These are phyloP conservation scores for Naganishia liquefaciens DNA, from an alignment of 1,284 basidiomycete genomes.

Conservation along the genomic window DNA sequence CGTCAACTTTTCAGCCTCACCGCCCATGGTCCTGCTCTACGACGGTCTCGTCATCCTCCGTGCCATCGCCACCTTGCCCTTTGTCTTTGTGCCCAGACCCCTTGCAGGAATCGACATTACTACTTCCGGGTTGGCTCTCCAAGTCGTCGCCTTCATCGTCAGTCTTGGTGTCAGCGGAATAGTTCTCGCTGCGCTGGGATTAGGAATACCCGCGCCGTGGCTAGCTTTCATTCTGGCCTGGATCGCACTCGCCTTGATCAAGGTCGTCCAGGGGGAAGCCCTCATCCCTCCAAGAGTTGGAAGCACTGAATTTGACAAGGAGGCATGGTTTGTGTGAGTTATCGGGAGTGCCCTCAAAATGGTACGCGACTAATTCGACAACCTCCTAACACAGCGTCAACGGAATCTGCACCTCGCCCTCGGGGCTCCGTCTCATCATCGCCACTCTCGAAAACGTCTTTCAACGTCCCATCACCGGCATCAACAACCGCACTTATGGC, in stretches of 20 bases:
- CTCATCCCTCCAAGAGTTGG: conserved; percentile 10
- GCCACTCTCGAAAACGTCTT: conserved; percentile 39
- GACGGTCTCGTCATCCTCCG: conserved; percentile 34
- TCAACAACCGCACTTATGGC: conserved; percentile 44
- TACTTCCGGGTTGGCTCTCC: conserved; percentile 27
- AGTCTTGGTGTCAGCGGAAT: conserved; percentile 35
- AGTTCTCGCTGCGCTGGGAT: conserved; percentile 21
- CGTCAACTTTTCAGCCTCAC: conserved; percentile 19
- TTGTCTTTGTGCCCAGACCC: conserved; percentile 35
- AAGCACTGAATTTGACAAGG: conserved; percentile 34
- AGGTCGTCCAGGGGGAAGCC: conserved; percentile 18
- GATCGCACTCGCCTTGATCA: background rate
- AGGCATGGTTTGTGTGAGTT: conserved; percentile 45
- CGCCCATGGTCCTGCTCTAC: conserved; percentile 19
- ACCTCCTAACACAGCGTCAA: conserved; percentile 39
- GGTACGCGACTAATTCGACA: background rate
- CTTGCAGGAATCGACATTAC: conserved; percentile 31
- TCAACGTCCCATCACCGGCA: conserved; percentile 39
- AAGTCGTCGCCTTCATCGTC: conserved; percentile 34
- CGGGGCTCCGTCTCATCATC: conserved; percentile 38
- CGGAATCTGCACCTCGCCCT: conserved; percentile 41
- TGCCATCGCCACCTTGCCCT: conserved; percentile 29
- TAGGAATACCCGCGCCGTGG: conserved; percentile 35
- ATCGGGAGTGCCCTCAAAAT: background rate
- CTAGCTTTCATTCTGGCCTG: conserved; percentile 12